Percentiles rank a stretch among this genome's conserved stretches.
Evolutionary conservation across 441 rosid species (phyloP).

Genomic region (Populus tomentosa): DNA sequence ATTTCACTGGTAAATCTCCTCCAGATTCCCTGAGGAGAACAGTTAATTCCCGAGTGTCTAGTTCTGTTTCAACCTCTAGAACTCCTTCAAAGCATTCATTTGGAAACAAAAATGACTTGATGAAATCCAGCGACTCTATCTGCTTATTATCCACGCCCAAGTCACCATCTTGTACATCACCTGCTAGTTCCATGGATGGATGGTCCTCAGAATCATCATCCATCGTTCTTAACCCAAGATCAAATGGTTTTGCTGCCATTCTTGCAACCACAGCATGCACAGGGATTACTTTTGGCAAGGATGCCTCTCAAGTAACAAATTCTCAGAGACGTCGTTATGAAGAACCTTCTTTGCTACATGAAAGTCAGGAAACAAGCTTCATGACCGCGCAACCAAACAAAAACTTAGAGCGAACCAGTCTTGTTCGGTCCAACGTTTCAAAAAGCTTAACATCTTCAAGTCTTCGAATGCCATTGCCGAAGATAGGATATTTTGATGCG

Average conservation of each 20-base stretch:
- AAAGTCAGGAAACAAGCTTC: slow-evolving; percentile 17
- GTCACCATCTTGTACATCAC: slow-evolving; percentile 27
- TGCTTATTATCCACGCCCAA: slow-evolving; percentile 14
- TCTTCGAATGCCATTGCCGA: slow-evolving; percentile 90
- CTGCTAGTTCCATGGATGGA: slow-evolving; percentile 57
- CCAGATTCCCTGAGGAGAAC: slow-evolving; percentile 23
- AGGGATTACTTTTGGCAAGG: slow-evolving; percentile 24
- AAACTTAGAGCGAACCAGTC: slow-evolving; percentile 9
- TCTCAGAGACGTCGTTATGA: slow-evolving; percentile 11
- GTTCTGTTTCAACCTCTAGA: slow-evolving; percentile 18
- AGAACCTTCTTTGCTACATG: slow-evolving; percentile 24
- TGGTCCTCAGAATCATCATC: slow-evolving; percentile 49
- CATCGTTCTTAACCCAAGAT: slow-evolving; percentile 37
- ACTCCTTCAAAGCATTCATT: slow-evolving; percentile 21
- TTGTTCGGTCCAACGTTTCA: slow-evolving; percentile 6
- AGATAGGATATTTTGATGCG: slow-evolving; percentile 90
- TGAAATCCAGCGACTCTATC: slow-evolving; percentile 16
- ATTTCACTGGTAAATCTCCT: slow-evolving; percentile 23
- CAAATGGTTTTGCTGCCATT: slow-evolving; percentile 28
- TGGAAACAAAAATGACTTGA: slow-evolving; percentile 8
- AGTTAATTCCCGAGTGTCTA: not conserved
- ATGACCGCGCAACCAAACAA: not conserved
- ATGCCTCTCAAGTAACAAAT: slow-evolving; percentile 26
- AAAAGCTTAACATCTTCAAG: slow-evolving; percentile 54
- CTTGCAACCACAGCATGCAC: slow-evolving; percentile 28